phyloP scores from a whole-genome alignment of 768 basidiomycete genomes.

The Suillus paluster region DNA sequence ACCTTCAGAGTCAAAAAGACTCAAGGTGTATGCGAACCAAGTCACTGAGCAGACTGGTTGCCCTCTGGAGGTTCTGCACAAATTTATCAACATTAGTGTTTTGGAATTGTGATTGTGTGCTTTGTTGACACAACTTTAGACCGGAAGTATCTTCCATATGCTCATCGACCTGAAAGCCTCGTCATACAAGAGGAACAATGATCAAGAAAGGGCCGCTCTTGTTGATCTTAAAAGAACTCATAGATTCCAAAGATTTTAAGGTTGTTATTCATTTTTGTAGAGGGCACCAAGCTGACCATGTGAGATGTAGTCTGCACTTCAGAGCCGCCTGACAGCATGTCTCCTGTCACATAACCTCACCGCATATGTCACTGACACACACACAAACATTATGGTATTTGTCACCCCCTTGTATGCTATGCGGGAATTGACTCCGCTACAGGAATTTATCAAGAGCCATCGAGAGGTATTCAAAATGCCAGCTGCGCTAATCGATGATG shows the following conservation, averaged over 20 bases:
- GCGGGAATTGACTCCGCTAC: neutral
- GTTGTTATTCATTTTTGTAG: neutral
- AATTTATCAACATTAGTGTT: neutral
- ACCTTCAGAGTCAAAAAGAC: neutral
- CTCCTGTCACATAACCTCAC: constrained; percentile 8
- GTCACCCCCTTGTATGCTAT: neutral
- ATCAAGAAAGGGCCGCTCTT: neutral
- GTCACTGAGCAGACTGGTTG: neutral
- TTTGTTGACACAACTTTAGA: neutral
- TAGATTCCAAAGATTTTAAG: neutral
- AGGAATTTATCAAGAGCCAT: constrained; percentile 10
- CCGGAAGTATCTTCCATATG: neutral
- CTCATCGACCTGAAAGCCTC: neutral
- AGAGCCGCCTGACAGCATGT: constrained; percentile 2
- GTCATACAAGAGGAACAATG: neutral
- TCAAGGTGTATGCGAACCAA: neutral
- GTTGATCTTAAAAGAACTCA: neutral
- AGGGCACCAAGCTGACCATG: neutral
- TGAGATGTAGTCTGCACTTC: neutral
- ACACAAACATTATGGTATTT: constrained; percentile 7
- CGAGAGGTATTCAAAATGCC: constrained; percentile 6
- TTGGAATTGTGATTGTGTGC: neutral
- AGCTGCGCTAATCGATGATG: neutral
- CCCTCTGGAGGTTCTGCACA: neutral
- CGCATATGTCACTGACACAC: neutral